Evolutionary conservation across 305 asterid species (phyloP), one percentile per base, ranked within the genome.

Genomic region (Fraxinus latifolia): DNA sequence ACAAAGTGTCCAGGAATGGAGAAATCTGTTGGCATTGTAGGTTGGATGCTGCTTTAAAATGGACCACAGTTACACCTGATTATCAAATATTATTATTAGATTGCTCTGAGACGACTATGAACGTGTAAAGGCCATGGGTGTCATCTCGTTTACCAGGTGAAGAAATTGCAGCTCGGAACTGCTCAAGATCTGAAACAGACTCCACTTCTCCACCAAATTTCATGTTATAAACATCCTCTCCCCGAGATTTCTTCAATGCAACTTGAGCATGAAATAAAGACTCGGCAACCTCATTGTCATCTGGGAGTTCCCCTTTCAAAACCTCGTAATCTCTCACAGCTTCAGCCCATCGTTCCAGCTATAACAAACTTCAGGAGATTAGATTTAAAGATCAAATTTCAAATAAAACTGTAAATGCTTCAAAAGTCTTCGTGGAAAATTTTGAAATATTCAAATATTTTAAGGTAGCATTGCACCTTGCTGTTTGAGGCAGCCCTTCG

Each of bases 301-400:
- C 78, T 0, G 98, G 97, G 47, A 87, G 92, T 60, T 89, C 92
- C 78, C 77, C 90, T 87, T 93, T 92, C 84, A 94, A 88, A 36
- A 84, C 80, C 84, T 90, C 97, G 34, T 92, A 96, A 73, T 96
- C 97, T 74, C 88, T 89, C 89, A 94, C 91, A 77, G 97, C 94
- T 88, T 95, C 97, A 31, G 79, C 89, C 98, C 98, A 95, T 33
- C 87, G 87, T 83, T 92, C 98, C 71, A 95, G 98, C 99, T 93
- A 81, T 77, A 87, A 87, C 58, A 71, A 74, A 58, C 67, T 27
- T 77, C 14, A 50, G 55, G 53, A 11, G 19, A 78, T 80, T n/a
- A 76, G 60, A 65, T 78, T 78, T 33, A 74, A 42, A 39, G n/a
- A 83, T 72, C 53, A 25, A 50, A 37, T 42, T n/a, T 17, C 5